Evolutionary conservation across 202 grass and related monocot genomes (phyloP).

Genomic region (Cymbopogon flexuosus): DNA sequence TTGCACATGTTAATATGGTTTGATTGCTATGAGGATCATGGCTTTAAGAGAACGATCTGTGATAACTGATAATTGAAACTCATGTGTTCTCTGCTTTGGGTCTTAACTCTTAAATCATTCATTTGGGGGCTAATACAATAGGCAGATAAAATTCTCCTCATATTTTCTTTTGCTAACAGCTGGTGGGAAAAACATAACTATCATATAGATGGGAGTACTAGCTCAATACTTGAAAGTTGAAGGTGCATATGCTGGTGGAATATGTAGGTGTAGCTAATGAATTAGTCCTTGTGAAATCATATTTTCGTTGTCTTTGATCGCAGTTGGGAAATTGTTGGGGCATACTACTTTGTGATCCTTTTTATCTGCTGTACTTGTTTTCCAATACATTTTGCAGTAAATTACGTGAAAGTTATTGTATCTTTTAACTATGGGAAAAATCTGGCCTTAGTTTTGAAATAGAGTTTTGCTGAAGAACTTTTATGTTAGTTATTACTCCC

Average conservation of each 20-base stretch:
- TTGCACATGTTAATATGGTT: constrained; percentile 12
- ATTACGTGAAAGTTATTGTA: not conserved
- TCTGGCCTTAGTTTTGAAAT: not conserved
- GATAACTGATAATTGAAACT: not conserved
- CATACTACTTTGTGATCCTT: not conserved
- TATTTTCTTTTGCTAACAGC: not conserved
- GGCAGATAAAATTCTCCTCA: not conserved
- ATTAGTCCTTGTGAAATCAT: not conserved
- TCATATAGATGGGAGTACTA: not conserved
- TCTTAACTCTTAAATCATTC: not conserved
- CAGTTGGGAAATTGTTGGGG: not conserved
- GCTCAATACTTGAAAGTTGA: not conserved
- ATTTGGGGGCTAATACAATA: not conserved
- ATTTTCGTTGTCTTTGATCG: not conserved
- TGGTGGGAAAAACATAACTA: not conserved
- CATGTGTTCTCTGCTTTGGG: not conserved
- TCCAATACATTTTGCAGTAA: not conserved
- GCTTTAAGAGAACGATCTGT: not conserved
- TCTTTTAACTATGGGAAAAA: not conserved
- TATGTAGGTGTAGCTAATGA: not conserved
- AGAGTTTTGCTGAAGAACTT: too few relatives aligned
- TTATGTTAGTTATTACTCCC: too few relatives aligned
- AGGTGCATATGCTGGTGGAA: not conserved
- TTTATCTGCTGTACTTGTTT: not conserved
- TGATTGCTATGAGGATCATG: not conserved